phyloP scores from a whole-genome alignment of 2,329 filamentous ascomycete genomes.

The Penicillium frequentans region DNA sequence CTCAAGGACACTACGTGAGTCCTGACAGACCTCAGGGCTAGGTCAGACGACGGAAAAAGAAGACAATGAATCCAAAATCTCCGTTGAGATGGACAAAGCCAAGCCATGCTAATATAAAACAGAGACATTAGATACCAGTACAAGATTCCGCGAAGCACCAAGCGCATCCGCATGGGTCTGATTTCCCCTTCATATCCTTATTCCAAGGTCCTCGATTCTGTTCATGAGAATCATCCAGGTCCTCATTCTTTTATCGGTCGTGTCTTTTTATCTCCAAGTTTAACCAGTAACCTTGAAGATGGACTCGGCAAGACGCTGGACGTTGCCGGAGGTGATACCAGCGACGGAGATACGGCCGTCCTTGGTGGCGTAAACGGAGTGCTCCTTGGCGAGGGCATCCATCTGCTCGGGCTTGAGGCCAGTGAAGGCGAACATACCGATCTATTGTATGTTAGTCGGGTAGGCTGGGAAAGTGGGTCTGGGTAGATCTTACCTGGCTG shows the following conservation, averaged over 20 bases:
- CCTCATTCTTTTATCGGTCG: not conserved
- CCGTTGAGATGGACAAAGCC: conserved; percentile 24
- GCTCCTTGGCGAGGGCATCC: conserved; percentile 86
- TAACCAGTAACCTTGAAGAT: conserved; percentile 54
- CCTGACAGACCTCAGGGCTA: not conserved
- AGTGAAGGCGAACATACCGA: conserved; percentile 99
- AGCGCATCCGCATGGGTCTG: not conserved
- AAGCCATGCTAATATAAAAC: conserved; percentile 26
- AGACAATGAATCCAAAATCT: conserved; percentile 17
- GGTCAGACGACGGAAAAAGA: not conserved
- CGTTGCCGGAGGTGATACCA: conserved; percentile 52
- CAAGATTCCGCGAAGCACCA: conserved; percentile 12
- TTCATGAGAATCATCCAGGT: not conserved
- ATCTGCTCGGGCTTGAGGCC: conserved; percentile 89
- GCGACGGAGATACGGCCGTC: conserved; percentile 54
- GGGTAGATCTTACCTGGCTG: conserved; percentile 61
- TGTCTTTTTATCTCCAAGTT: conserved; percentile 11
- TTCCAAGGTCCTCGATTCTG: not conserved
- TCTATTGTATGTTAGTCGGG: conserved; percentile 47
- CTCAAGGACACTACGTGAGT: too few species aligned
- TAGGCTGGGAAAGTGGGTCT: not conserved
- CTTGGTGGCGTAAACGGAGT: conserved; percentile 97
- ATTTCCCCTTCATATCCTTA: conserved; percentile 7
- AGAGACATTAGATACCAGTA: conserved; percentile 30
- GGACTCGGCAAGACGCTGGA: conserved; percentile 51